Evolutionary conservation across 345 rosid genomes (phyloP).

Genomic region (Eucalyptus paniculata): DNA sequence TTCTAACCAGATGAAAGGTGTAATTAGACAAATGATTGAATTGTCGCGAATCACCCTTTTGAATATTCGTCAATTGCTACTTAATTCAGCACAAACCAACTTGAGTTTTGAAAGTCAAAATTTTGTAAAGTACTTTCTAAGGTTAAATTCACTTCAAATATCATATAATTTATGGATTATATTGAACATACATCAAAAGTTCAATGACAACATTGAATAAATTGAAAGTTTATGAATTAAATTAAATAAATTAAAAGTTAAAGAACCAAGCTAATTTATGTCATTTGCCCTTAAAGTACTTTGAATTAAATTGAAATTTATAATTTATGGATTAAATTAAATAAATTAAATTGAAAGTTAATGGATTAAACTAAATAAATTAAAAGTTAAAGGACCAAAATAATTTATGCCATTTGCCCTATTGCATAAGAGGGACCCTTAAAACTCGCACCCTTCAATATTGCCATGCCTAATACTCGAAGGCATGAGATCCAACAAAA

Average conservation of each 20-base stretch:
- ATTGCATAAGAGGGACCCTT: neutral
- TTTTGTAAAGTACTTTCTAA: neutral
- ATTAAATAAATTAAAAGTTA: no score
- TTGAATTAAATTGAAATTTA: neutral
- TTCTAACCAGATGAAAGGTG: neutral
- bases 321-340: no score
- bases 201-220: no score
- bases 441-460: no score
- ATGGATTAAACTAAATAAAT: no score
- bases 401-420: no score
- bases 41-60: neutral
- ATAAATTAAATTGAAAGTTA: no score
- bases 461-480: no score
- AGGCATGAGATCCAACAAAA: no score
- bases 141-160: neutral
- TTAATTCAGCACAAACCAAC: neutral
- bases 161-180: neutral
- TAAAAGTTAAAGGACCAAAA: neutral
- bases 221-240: no score
- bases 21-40: neutral
- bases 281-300: neutral
- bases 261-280: no score
- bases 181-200: no score
- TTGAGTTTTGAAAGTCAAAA: neutral
- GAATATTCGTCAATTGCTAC: neutral